Percentiles rank a stretch among this genome's conserved stretches.
Evolutionary conservation across 2,329 filamentous ascomycete genomes (phyloP).

Genomic region (Alternaria conjuncta): DNA sequence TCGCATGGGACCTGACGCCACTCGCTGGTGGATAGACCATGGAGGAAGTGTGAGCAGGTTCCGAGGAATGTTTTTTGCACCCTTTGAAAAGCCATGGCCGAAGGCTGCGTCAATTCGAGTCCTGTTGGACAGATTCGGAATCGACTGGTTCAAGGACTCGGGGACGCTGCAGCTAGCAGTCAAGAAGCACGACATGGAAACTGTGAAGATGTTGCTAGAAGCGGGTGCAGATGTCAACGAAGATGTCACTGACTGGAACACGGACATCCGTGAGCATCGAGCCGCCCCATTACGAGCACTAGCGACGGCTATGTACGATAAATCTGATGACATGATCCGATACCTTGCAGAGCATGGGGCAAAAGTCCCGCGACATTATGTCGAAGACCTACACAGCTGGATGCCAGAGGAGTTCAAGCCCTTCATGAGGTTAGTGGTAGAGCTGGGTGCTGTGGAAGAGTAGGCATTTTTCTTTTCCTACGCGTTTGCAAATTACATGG

Average conservation of each 20-base stretch:
- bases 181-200: slow-evolving; percentile 9
- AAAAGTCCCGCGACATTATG: slow-evolving; percentile 4
- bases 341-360: slow-evolving; percentile 9
- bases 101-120: background rate
- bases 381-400: background rate
- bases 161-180: slow-evolving; percentile 8
- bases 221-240: slow-evolving; percentile 11
- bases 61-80: background rate
- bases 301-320: slow-evolving; percentile 7
- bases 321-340: slow-evolving; percentile 15
- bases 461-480: background rate
- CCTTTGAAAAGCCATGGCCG: slow-evolving; percentile 2
- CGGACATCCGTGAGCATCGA: slow-evolving; percentile 9
- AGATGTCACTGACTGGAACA: slow-evolving; percentile 1
- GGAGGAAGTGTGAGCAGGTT: background rate
- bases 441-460: slow-evolving; percentile 11
- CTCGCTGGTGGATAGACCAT: slow-evolving; percentile 13
- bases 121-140: slow-evolving; percentile 4
- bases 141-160: slow-evolving; percentile 10
- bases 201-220: slow-evolving; percentile 10
- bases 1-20: slow-evolving; percentile 10
- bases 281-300: slow-evolving; percentile 8
- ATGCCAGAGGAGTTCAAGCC: background rate
- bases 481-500: background rate
- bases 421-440: background rate